A percentile compares a stretch with the other conserved stretches of the same genome.
Conservation (phyloP, 139 green algal species). For the Diplosphaera chodatii region DNA sequence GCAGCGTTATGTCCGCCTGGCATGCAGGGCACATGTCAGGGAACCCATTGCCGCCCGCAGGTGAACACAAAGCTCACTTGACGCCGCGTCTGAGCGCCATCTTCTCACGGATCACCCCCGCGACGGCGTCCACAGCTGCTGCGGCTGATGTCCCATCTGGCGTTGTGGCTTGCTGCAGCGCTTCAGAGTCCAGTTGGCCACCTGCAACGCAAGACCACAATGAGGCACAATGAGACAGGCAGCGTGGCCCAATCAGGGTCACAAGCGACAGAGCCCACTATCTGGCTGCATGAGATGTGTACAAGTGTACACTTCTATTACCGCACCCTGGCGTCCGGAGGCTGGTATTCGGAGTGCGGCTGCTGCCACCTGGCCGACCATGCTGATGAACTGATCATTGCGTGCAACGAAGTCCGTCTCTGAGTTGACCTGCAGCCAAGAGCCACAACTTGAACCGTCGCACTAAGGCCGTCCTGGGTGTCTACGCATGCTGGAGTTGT, state of each 20-base stretch:
- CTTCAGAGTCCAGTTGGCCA: neutral
- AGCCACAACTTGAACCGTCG: neutral
- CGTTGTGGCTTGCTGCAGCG: neutral
- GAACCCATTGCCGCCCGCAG: neutral
- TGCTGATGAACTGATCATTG: constrained; percentile 67
- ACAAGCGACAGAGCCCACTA: too few species aligned
- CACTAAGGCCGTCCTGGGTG: too few species aligned
- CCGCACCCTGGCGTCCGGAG: neutral
- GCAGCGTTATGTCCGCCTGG: too few species aligned
- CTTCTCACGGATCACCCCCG: constrained; percentile 71
- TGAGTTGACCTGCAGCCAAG: constrained; percentile 79
- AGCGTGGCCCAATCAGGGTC: too few species aligned
- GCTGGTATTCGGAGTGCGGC: constrained; percentile 39
- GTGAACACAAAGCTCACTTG: neutral
- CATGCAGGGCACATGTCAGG: too few species aligned
- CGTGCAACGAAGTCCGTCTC: constrained; percentile 94
- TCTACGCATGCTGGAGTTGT: too few species aligned
- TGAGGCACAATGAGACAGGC: neutral
- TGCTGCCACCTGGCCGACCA: constrained; percentile 56
- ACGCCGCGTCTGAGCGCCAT: constrained; percentile 59
- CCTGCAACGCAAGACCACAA: constrained; percentile 1
- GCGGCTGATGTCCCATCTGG: neutral
- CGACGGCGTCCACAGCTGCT: constrained; percentile 52
- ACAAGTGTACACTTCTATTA: too few species aligned
- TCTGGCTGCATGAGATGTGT: too few species aligned